phyloP scores from a whole-genome alignment of 805 yeast genomes.

The Monosporozyma aerobia region DNA sequence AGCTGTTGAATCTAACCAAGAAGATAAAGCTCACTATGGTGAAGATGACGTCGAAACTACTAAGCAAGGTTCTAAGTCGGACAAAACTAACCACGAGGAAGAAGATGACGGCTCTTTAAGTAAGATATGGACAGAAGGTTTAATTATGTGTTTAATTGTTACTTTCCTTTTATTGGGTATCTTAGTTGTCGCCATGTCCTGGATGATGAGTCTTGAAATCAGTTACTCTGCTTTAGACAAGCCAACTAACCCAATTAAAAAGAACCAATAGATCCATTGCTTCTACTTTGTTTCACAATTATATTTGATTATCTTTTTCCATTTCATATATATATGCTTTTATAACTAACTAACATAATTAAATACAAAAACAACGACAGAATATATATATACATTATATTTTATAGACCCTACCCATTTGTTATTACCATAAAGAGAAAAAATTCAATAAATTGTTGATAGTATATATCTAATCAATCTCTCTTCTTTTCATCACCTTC shows the following conservation, averaged over 20 bases:
- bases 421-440: not conserved
- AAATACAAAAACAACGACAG: not conserved
- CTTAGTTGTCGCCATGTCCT: constrained; percentile 52
- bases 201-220: constrained; percentile 65
- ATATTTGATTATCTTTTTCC: not conserved
- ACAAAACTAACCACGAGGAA: constrained; percentile 8
- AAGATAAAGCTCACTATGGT: not conserved
- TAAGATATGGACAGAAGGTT: constrained; percentile 41
- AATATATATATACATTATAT: not conserved
- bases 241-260: constrained; percentile 28
- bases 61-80: not conserved
- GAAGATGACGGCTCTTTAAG: constrained; percentile 21
- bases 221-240: constrained; percentile 78
- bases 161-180: constrained; percentile 49
- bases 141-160: constrained; percentile 67
- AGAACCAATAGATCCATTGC: constrained; percentile 10
- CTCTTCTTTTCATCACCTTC: constrained; percentile 31
- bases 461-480: constrained; percentile 20
- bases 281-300: not conserved
- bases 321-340: not conserved
- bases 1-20: not conserved
- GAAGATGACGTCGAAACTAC: not conserved
- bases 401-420: not conserved
- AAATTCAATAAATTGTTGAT: not conserved
- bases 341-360: not conserved